These are phyloP conservation scores for Peribolospora baueri DNA, from an alignment of 768 basidiomycete species.

Conservation along the genomic window DNA sequence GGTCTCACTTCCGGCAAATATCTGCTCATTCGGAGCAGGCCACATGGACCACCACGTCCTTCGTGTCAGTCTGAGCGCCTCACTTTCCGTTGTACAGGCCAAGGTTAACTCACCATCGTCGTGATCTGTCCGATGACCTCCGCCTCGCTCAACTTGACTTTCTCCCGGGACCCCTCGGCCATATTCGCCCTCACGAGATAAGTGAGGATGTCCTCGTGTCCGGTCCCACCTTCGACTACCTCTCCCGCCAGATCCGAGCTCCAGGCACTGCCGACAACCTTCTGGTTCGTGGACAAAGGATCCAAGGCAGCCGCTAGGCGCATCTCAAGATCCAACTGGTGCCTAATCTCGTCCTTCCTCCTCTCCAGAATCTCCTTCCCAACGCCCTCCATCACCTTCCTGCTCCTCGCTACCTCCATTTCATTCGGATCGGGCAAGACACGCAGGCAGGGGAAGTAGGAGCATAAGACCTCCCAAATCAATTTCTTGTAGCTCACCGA, in stretches of 20 bases:
- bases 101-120: not conserved
- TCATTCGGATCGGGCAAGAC: constrained; percentile 4
- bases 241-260: no score
- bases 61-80: not conserved
- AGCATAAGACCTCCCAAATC: constrained; percentile 3
- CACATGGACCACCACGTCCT: not conserved
- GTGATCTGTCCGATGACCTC: constrained; percentile 1
- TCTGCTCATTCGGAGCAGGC: no score
- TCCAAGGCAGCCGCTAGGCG: no score
- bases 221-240: no score
- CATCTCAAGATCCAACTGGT: no score
- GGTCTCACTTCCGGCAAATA: no score
- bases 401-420: not conserved
- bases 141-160: not conserved
- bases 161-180: not conserved
- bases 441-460: constrained; percentile 6
- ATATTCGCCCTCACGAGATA: no score
- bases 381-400: constrained; percentile 8
- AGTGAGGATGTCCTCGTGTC: no score
- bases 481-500: no score
- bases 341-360: not conserved
- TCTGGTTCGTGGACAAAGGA: no score
- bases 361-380: constrained; percentile 8
- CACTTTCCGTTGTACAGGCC: no score
- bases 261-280: no score